A percentile compares a stretch with the other conserved stretches of the same genome.
These are phyloP conservation scores for Daldinia concentrica DNA, from an alignment of 495 filamentous ascomycete genomes.

Conservation along the genomic window DNA sequence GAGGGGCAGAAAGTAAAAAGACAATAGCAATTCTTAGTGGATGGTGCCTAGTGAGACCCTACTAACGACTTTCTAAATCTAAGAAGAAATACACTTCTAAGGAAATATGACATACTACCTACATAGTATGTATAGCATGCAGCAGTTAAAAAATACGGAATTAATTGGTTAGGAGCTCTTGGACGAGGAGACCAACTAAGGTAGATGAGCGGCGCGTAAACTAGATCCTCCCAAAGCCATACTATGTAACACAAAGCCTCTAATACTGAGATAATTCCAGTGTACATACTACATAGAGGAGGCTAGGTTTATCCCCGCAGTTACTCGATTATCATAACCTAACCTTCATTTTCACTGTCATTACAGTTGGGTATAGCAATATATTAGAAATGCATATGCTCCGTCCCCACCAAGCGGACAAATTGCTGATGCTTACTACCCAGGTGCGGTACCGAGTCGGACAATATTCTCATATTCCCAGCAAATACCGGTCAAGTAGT, in stretches of 20 bases:
- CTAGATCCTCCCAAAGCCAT: conserved; percentile 19
- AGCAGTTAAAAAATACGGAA: conserved; percentile 9
- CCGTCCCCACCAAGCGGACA: conserved; percentile 25
- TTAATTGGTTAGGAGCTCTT: conserved; percentile 32
- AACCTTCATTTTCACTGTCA: no score
- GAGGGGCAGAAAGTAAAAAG: conserved; percentile 25
- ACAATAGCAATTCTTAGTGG: background rate
- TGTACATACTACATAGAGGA: background rate
- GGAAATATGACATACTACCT: conserved; percentile 3
- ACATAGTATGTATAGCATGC: background rate
- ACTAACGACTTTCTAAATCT: background rate
- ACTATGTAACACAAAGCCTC: background rate
- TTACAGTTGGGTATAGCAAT: no score
- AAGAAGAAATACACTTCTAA: no score
- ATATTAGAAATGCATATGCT: conserved; percentile 3
- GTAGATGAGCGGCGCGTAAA: conserved; percentile 35
- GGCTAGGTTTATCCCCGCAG: conserved; percentile 9
- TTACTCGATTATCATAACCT: no score
- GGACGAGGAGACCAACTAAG: conserved; percentile 25
- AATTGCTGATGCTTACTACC: conserved; percentile 32
- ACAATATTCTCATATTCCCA: conserved; percentile 26
- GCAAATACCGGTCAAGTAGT: conserved; percentile 7
- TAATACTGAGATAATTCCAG: background rate
- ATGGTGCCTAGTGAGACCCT: background rate
- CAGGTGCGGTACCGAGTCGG: conserved; percentile 20